Evolutionary conservation across 2,329 filamentous ascomycete genomes (phyloP).

Genomic region (Plenodomus lindquistii): DNA sequence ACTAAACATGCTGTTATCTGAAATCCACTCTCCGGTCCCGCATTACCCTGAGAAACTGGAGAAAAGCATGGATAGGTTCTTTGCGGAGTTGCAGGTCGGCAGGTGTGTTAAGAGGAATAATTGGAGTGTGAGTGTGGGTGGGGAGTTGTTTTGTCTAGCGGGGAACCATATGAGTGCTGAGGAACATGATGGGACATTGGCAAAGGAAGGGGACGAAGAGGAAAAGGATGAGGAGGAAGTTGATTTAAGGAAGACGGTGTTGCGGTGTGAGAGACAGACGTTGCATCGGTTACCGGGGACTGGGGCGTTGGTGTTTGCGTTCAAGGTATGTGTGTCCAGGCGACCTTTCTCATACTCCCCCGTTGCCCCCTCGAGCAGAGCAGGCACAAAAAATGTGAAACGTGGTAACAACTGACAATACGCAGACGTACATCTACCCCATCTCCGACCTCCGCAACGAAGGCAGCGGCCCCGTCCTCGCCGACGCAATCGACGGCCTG

Average conservation of each 20-base stretch:
- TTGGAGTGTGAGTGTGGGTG: conserved; percentile 53
- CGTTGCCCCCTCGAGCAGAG: too few species aligned
- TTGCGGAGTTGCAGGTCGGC: conserved; percentile 57
- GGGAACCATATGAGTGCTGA: conserved; percentile 52
- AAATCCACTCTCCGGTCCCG: conserved; percentile 64
- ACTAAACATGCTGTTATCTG: conserved; percentile 55
- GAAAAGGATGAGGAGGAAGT: conserved; percentile 30
- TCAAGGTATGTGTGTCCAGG: conserved; percentile 52
- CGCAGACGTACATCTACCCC: conserved; percentile 61
- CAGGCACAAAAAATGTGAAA: too few species aligned
- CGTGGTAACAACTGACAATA: neutral
- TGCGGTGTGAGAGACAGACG: conserved; percentile 65
- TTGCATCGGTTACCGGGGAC: conserved; percentile 61
- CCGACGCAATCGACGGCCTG: conserved; percentile 63
- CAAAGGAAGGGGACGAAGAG: conserved; percentile 26
- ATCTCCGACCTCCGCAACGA: conserved; percentile 60
- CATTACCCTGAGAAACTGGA: conserved; percentile 61
- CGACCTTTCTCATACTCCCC: too few species aligned
- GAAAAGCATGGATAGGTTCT: conserved; percentile 65
- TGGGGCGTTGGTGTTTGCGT: conserved; percentile 61
- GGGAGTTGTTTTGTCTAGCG: conserved; percentile 45
- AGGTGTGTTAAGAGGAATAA: conserved; percentile 61
- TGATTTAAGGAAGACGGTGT: conserved; percentile 50
- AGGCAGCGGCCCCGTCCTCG: conserved; percentile 58
- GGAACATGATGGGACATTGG: conserved; percentile 29